Evolutionary conservation across 176 grass and related monocot genomes (phyloP), one percentile per base, ranked within the genome.

Genomic region (Chloris gayana): DNA sequence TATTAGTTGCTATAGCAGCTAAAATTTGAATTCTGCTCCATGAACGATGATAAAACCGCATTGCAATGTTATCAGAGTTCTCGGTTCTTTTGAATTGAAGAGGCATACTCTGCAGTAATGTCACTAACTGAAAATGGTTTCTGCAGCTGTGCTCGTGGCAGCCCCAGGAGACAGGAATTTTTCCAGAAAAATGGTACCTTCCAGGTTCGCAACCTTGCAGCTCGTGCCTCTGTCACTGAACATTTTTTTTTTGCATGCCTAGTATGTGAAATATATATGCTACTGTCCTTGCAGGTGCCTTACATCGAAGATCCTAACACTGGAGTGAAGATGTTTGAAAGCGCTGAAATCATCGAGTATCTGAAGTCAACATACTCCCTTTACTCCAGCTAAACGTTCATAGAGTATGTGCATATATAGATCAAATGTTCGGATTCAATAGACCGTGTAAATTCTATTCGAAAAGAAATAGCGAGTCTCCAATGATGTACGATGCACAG

Each of bases 231-330:
- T 10, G 56, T 30, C 42, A 3, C 30, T 80, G 26, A 73, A 37
- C n/a, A 18, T 54, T 58, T 21, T 50, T 42, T 31, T 30, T 73
- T 56, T 79, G 4, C 6, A 2, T 53, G 67, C 21, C 73, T 12
- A 30, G 14, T 63, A 54, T 80, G n/a, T 64, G 64, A 69, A 38
- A 69, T 75, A 64, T 38, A 63, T 75, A 41, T 61, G 41, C 10
- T 75, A 21, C 19, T 66, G 41, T 26, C 34, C 77, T 58, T 27
- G 17, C 84, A 97, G 94, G 94, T 35, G 2, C 94, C 94, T 79
- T 97, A 85, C 82, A 83, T 97, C 44, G 91, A 97, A 81, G 94
- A 97, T 90, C 94, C 89, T 9, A 97, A 97, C 85, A 97, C 94
- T 0, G 94, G 89, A 80, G 92, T 97, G 44, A 87, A 97, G 83